phyloP scores from a whole-genome alignment of 164 flowering plant species.

The Sedum album region DNA sequence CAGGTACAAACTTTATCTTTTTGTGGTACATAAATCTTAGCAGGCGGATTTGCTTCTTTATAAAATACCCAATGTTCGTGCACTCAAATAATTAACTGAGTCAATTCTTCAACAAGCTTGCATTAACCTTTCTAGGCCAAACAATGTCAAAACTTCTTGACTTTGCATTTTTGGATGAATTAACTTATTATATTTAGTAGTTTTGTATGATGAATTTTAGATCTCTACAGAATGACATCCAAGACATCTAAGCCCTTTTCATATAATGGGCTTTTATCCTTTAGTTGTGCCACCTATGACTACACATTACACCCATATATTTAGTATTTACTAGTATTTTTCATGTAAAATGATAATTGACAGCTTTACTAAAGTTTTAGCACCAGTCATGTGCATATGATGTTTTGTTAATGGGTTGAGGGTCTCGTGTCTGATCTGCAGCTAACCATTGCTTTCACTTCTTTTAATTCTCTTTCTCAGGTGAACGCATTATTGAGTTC shows the following conservation, averaged over 20 bases:
- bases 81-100: not conserved
- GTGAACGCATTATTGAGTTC: no score
- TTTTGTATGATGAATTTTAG: not conserved
- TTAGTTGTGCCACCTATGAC: not conserved
- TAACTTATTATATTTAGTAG: not conserved
- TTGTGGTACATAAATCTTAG: not conserved
- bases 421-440: not conserved
- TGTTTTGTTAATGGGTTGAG: not conserved
- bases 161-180: not conserved
- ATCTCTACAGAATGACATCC: not conserved
- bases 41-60: conserved; percentile 7
- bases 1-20: conserved; percentile 40
- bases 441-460: not conserved
- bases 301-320: not conserved
- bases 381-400: not conserved
- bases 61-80: not conserved
- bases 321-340: not conserved
- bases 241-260: not conserved
- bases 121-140: not conserved
- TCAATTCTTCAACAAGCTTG: not conserved
- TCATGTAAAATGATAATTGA: not conserved
- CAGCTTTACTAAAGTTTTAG: not conserved
- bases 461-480: conserved; percentile 27
- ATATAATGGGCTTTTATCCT: not conserved
- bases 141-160: not conserved